phyloP scores from a whole-genome alignment of 345 rosid species.

The Chamaenerion angustifolium region DNA sequence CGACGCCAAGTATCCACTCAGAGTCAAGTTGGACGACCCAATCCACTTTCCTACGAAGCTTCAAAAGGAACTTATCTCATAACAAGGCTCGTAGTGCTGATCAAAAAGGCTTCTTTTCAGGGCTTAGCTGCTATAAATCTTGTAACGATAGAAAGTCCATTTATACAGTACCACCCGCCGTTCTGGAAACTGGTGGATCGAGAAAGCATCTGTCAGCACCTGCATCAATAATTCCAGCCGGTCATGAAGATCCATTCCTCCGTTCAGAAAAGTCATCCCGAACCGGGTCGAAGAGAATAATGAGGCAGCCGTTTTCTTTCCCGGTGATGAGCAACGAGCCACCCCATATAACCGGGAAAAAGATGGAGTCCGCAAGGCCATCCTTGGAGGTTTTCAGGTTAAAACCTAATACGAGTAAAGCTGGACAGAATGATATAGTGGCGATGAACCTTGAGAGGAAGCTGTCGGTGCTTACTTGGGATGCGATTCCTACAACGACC shows the following conservation, averaged over 20 bases:
- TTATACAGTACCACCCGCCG: constrained; percentile 6
- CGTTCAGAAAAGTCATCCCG: constrained; percentile 13
- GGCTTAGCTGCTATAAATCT: constrained; percentile 31
- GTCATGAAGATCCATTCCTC: constrained; percentile 11
- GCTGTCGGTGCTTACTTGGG: constrained; percentile 58
- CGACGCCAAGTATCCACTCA: constrained; percentile 32
- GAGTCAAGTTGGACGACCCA: constrained; percentile 41
- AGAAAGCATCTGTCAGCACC: constrained; percentile 11
- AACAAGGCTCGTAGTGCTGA: constrained; percentile 8
- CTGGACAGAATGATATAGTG: constrained; percentile 14
- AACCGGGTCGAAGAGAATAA: constrained; percentile 16
- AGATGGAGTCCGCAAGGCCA: constrained; percentile 14
- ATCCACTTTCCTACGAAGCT: constrained; percentile 16
- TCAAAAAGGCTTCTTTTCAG: constrained; percentile 25
- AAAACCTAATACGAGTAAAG: constrained; percentile 1
- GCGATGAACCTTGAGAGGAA: constrained; percentile 39
- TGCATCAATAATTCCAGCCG: constrained; percentile 11
- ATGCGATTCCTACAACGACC: constrained; percentile 45
- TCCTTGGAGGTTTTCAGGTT: constrained; percentile 30
- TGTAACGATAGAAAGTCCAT: constrained; percentile 40
- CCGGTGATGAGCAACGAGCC: constrained; percentile 24
- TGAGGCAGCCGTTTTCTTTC: constrained; percentile 11
- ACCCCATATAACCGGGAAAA: too few relatives aligned
- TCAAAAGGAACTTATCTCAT: constrained; percentile 11
- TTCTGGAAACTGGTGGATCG: constrained; percentile 8